A percentile compares a stretch with the other conserved stretches of the same genome.
These are phyloP conservation scores for Phytophthora sojae DNA, from an alignment of 352 stramenopile species.

Conservation along the genomic window DNA sequence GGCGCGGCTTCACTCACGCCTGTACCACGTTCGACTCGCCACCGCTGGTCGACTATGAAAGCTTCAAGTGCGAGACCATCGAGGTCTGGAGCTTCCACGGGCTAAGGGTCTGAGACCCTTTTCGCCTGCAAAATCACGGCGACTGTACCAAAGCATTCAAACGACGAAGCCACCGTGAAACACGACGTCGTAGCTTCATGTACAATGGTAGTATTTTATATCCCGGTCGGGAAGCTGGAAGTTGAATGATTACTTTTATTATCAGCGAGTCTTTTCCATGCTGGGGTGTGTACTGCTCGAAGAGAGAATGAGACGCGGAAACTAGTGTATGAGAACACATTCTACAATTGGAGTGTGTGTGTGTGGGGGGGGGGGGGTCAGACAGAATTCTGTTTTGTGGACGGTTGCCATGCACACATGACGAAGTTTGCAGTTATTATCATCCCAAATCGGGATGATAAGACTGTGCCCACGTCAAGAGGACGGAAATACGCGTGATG, in stretches of 20 bases:
- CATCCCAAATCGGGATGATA: background rate
- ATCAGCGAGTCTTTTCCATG: too few species aligned
- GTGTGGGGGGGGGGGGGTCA: too few species aligned
- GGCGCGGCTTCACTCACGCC: constrained; percentile 66
- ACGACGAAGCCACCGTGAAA: constrained; percentile 21
- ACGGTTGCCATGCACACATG: too few species aligned
- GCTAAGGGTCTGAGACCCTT: constrained; percentile 53
- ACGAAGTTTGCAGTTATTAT: too few species aligned
- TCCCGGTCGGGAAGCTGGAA: constrained; percentile 7
- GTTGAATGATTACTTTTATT: too few species aligned
- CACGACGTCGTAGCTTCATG: constrained; percentile 35
- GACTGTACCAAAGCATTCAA: constrained; percentile 10
- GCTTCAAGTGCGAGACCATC: constrained; percentile 68
- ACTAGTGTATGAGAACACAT: too few species aligned
- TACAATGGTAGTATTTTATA: constrained; percentile 44
- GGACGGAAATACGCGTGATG: background rate
- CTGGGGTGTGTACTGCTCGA: too few species aligned
- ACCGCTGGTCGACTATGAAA: constrained; percentile 50
- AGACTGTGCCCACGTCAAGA: background rate
- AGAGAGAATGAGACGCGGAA: too few species aligned
- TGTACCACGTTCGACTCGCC: constrained; percentile 77
- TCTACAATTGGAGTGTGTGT: too few species aligned
- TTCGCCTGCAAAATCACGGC: background rate
- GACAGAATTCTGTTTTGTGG: too few species aligned
- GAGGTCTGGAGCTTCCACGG: constrained; percentile 83